Conservation (phyloP, 2,329 filamentous ascomycete genomes). For the Dothideomycetes sp. region DNA sequence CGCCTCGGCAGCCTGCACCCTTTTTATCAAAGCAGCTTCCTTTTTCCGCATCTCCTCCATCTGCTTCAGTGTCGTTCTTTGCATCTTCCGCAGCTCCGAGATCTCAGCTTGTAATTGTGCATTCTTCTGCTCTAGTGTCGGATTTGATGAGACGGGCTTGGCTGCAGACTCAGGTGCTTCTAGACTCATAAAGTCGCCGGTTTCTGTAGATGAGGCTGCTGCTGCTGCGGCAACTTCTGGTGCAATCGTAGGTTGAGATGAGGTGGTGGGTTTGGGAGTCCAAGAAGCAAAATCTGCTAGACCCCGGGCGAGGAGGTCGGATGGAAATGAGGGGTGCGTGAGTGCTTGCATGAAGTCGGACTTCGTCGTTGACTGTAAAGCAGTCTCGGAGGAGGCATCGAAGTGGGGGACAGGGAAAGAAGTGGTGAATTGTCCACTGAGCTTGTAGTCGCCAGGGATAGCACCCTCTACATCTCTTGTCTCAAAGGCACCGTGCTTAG, state of each 20-base stretch:
- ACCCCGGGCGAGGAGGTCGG: conserved; percentile 21
- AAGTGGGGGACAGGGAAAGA: conserved; percentile 17
- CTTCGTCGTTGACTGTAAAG: background rate
- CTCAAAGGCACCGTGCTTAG: conserved; percentile 51
- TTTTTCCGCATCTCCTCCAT: conserved; percentile 32
- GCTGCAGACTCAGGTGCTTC: conserved; percentile 16
- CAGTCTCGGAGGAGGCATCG: conserved; percentile 19
- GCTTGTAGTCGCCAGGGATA: conserved; percentile 48
- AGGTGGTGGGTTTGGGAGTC: conserved; percentile 12
- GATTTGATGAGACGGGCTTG: conserved; percentile 3
- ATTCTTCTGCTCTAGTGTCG: conserved; percentile 17
- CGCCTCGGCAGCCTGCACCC: too few species aligned
- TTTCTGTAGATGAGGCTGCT: conserved; percentile 7
- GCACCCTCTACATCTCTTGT: conserved; percentile 18
- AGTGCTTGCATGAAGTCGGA: conserved; percentile 29
- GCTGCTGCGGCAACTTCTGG: conserved; percentile 11
- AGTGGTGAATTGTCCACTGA: conserved; percentile 51
- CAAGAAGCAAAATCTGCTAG: conserved; percentile 24
- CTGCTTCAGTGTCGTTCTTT: conserved; percentile 34
- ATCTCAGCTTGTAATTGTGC: conserved; percentile 24
- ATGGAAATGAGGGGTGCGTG: conserved; percentile 31
- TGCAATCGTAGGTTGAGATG: conserved; percentile 5
- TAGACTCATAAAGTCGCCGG: conserved; percentile 28
- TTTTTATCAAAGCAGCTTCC: conserved; percentile 22
- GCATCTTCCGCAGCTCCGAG: conserved; percentile 32